Percentiles rank a stretch among this genome's conserved stretches.
These are phyloP conservation scores for Penicillium sp. DNA, from an alignment of 2,329 filamentous ascomycete genomes.

Conservation along the genomic window DNA sequence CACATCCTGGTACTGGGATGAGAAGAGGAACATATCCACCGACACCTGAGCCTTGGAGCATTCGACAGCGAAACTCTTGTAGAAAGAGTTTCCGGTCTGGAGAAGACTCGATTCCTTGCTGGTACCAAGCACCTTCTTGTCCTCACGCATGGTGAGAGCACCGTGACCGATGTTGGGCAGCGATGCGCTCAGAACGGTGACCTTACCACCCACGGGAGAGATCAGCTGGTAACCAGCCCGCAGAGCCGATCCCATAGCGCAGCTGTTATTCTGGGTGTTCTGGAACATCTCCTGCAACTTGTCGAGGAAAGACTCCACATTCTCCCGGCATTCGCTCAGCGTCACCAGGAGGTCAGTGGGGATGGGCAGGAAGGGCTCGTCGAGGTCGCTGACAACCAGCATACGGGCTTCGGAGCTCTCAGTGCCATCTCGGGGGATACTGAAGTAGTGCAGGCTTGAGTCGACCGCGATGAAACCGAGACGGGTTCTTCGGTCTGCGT, in stretches of 20 bases:
- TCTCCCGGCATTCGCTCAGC: constrained; percentile 82
- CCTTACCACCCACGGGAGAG: constrained; percentile 89
- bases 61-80: constrained; percentile 98
- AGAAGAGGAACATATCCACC: constrained; percentile 97
- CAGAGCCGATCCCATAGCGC: constrained; percentile 93
- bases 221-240: constrained; percentile 95
- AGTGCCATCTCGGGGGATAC: constrained; percentile 83
- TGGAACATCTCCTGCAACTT: constrained; percentile 97
- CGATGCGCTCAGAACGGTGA: constrained; percentile 85
- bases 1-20: constrained; percentile 94
- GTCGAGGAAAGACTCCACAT: constrained; percentile 85
- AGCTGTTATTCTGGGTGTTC: constrained; percentile 83
- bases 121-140: constrained; percentile 93
- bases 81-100: constrained; percentile 93
- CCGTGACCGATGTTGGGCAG: constrained; percentile 88
- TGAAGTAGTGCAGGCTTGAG: constrained; percentile 93
- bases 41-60: constrained; percentile 99
- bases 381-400: constrained; percentile 91
- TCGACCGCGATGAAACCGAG: constrained; percentile 96
- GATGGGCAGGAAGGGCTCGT: constrained; percentile 94
- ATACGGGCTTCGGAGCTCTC: constrained; percentile 84
- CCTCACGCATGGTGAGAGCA: constrained; percentile 88
- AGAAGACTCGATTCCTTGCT: constrained; percentile 85
- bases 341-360: constrained; percentile 90
- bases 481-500: constrained; percentile 87